Base-by-base conservation (phyloP, 2,329 filamentous ascomycete genomes). In the Emergomyces africanus region DNA sequence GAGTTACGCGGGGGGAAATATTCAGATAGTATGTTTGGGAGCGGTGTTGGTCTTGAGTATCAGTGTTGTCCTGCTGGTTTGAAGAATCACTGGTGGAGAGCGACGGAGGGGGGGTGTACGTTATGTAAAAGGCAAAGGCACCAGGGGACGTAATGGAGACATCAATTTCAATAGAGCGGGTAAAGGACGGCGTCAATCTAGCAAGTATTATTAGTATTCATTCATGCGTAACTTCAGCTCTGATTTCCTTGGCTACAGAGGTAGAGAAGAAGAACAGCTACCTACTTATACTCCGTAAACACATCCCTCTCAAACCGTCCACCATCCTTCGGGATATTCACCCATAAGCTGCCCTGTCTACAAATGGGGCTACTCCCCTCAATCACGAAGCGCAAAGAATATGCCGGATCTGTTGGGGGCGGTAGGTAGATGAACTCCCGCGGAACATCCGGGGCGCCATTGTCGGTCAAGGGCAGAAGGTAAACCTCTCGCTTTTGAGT, bases 361-460 rank as follows among this genome's bases (percentile, higher is more conserved):
- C 91, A 96, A 78, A 99, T 94, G 62, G 92, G 96, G 71, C 92
- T 96, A 60, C 90, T 92, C 62, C 94, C 91, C 74, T 96, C 88
- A 66, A 96, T 92, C 66, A 90, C 84, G 74, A 99, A 96, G 61
- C 92, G 86, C 60, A 96, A 79, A 57, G 82, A 82, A 68, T 97
- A 86, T 48, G 87, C 71, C 15, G 79, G 87, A n/a, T 86, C 81
- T 46, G 80, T 82, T 20, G 88, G 86, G 20, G 94, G 85, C 0
- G 90, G 87, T 49, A 99, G 79, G 73, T 96, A 96, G 68, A 97
- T 88, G 78, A 96, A 99, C 66, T 88, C 85, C 68, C 90, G 89
- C 30, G 88, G 81, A 54, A 99, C 85, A 72, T 95, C 86, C 41
- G 95, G 94, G 65, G 90, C 90, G 67, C 95, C 94, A 75, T 92